Evolutionary conservation across 2,329 filamentous ascomycete genomes (phyloP).

Genomic region (Plenodomus biglobosus): DNA sequence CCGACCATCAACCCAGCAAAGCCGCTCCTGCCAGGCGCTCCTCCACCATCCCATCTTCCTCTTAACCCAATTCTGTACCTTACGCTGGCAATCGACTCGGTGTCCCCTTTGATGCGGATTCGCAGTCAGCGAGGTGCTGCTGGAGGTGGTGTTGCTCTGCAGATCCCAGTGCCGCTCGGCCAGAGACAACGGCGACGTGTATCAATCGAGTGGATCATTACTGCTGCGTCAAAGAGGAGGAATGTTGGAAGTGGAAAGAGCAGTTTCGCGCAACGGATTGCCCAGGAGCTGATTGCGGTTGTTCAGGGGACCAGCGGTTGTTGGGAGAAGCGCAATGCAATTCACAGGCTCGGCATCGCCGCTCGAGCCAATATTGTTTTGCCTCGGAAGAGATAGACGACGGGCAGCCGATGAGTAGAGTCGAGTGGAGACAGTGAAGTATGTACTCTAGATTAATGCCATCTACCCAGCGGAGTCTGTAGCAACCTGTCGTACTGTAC

Average conservation of each 20-base stretch:
- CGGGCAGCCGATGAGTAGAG: neutral
- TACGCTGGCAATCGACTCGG: conserved; percentile 85
- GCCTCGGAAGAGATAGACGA: conserved; percentile 33
- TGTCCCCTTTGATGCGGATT: conserved; percentile 84
- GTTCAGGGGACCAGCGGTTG: conserved; percentile 80
- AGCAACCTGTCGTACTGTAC: neutral
- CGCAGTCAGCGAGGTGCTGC: conserved; percentile 73
- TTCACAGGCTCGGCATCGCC: conserved; percentile 80
- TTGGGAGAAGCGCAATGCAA: conserved; percentile 76
- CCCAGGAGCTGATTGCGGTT: conserved; percentile 82
- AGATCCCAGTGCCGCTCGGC: conserved; percentile 76
- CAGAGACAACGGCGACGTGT: conserved; percentile 73
- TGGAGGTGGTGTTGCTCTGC: conserved; percentile 82
- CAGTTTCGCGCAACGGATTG: conserved; percentile 75
- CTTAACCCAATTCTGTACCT: conserved; percentile 90
- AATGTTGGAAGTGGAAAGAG: conserved; percentile 70
- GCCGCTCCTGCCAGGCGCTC: conserved; percentile 73
- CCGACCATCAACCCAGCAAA: conserved; percentile 72
- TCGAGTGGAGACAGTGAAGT: neutral
- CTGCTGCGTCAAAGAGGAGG: conserved; percentile 76
- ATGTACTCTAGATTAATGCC: conserved; percentile 7
- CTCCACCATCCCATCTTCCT: conserved; percentile 76
- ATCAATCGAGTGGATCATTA: conserved; percentile 87
- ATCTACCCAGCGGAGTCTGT: neutral
- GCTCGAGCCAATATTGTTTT: conserved; percentile 70